phyloP scores from a whole-genome alignment of 768 basidiomycete genomes.

The Suillus clintonianus region DNA sequence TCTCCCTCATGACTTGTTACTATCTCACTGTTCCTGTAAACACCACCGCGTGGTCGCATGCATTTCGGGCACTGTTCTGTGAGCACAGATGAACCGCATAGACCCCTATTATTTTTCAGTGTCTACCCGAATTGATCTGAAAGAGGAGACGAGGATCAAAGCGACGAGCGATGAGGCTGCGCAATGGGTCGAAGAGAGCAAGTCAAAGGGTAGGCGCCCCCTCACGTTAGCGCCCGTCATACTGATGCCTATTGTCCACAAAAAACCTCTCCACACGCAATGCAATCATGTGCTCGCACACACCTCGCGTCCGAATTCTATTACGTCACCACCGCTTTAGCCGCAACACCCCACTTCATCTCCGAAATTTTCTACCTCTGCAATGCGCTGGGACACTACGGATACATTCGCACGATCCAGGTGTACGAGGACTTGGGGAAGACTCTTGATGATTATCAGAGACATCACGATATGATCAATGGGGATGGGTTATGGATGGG shows the following conservation, averaged over 20 bases:
- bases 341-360: conserved; percentile 85
- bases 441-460: conserved; percentile 73
- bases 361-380: conserved; percentile 93
- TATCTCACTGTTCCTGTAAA: not conserved
- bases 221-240: not conserved
- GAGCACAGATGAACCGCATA: conserved; percentile 80
- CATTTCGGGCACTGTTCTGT: not conserved
- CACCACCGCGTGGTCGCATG: not conserved
- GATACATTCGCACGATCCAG: conserved; percentile 79
- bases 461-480: conserved; percentile 73
- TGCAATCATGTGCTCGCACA: not conserved
- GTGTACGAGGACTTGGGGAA: conserved; percentile 73
- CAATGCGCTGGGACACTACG: conserved; percentile 87
- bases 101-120: conserved; percentile 80
- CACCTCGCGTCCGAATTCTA: not conserved
- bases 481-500: conserved; percentile 83
- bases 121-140: conserved; percentile 71
- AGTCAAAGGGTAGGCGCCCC: conserved; percentile 41
- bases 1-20: not conserved
- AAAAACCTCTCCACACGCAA: not conserved
- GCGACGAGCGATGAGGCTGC: conserved; percentile 87
- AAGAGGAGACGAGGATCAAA: conserved; percentile 92
- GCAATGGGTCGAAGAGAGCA: conserved; percentile 63
- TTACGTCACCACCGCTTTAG: conserved; percentile 31
- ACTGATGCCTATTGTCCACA: not conserved